A percentile compares a stretch with the other conserved stretches of the same genome.
Conservation (phyloP, 169 alveolate species). For the Babesia ovis region DNA sequence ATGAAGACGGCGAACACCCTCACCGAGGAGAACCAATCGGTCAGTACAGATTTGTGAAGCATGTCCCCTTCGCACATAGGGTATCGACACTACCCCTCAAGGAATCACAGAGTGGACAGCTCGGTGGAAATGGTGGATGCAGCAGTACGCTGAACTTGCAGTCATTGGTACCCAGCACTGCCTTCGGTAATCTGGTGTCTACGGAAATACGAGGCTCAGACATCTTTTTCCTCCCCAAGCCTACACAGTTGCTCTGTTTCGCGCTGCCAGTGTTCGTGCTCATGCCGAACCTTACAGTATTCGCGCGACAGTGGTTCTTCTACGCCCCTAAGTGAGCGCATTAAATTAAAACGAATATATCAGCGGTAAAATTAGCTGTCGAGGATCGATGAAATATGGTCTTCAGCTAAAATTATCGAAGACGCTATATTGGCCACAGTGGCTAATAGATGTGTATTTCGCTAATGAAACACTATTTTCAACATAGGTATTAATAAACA, state of each 20-base stretch:
- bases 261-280: conserved; percentile 76
- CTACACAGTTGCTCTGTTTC: conserved; percentile 69
- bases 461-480: too few species aligned
- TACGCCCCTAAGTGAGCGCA: conserved; percentile 68
- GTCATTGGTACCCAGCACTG: conserved; percentile 62
- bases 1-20: conserved; percentile 3
- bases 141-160: conserved; percentile 58
- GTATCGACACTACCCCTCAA: conserved; percentile 44
- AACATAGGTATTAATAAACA: too few species aligned
- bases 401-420: too few species aligned
- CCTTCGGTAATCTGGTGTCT: conserved; percentile 64
- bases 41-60: conserved; percentile 35
- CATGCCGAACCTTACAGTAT: conserved; percentile 76
- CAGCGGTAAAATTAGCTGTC: too few species aligned
- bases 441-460: too few species aligned
- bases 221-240: conserved; percentile 75
- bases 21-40: conserved; percentile 32
- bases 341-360: not conserved
- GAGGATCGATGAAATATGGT: too few species aligned
- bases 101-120: conserved; percentile 37
- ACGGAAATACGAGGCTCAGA: conserved; percentile 65
- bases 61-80: conserved; percentile 42
- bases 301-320: conserved; percentile 75
- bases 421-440: too few species aligned
- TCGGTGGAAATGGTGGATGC: conserved; percentile 64